A percentile compares a stretch with the other conserved stretches of the same genome.
These are phyloP conservation scores for Tritrichomonas foetus DNA, from an alignment of 208 protist genomes.

Conservation along the genomic window DNA sequence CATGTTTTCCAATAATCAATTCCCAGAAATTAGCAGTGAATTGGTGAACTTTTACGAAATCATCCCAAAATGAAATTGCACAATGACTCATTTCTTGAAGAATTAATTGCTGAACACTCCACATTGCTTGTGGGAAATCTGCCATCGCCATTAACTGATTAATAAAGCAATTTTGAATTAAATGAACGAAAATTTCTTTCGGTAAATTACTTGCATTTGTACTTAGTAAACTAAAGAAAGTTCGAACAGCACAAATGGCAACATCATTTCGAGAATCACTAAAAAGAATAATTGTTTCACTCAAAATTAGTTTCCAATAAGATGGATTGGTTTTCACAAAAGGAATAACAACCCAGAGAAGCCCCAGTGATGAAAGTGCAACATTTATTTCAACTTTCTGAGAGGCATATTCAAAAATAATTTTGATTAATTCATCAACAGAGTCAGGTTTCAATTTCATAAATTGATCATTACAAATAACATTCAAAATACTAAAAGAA, in stretches of 20 bases:
- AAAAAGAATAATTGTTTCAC: neutral
- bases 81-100: neutral
- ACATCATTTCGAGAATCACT: neutral
- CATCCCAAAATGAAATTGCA: neutral
- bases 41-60: neutral
- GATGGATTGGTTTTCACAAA: neutral
- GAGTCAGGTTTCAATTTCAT: neutral
- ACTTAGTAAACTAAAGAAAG: neutral
- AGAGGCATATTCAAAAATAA: neutral
- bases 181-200: neutral
- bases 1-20: neutral
- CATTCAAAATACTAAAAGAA: neutral
- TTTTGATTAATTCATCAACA: neutral
- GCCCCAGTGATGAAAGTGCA: neutral
- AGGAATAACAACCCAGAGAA: neutral
- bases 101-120: neutral
- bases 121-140: neutral
- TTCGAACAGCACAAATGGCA: neutral
- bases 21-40: neutral
- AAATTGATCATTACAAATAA: neutral
- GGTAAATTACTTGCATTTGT: neutral
- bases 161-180: neutral
- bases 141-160: neutral
- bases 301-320: neutral
- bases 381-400: neutral